Conservation (phyloP, 148 eudicot species). For the Cornus suecica region DNA sequence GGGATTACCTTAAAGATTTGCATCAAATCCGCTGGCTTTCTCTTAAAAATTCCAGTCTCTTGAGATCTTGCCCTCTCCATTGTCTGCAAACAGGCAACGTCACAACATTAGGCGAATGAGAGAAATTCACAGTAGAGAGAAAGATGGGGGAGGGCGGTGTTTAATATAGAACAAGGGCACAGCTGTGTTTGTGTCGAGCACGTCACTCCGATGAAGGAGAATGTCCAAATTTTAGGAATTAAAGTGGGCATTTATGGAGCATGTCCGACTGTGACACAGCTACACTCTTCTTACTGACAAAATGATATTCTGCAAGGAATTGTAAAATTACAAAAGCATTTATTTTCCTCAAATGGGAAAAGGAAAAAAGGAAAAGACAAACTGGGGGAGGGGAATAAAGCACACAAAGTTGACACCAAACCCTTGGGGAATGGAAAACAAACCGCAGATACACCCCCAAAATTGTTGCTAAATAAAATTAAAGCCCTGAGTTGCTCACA, state of each 20-base stretch:
- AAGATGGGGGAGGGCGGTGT: neutral
- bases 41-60: conserved; percentile 75
- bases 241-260: too few relatives aligned
- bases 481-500: too few relatives aligned
- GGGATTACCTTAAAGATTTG: conserved; percentile 79
- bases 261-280: too few relatives aligned
- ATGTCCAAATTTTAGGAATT: neutral
- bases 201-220: neutral
- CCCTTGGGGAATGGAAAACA: too few relatives aligned
- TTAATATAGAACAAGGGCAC: neutral
- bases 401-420: too few relatives aligned
- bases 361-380: too few relatives aligned
- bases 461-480: too few relatives aligned
- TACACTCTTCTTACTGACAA: too few relatives aligned
- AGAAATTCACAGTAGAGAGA: neutral
- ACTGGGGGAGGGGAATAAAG: too few relatives aligned
- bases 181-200: neutral
- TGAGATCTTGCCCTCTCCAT: conserved; percentile 96
- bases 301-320: too few relatives aligned
- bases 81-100: conserved; percentile 53
- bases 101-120: neutral
- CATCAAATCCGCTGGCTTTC: conserved; percentile 80
- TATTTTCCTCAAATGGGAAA: neutral
- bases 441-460: too few relatives aligned
- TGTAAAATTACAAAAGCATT: neutral